A percentile compares a stretch with the other conserved stretches of the same genome.
These are phyloP conservation scores for Sugiyamaella americana DNA, from an alignment of 805 yeast genomes.

Conservation along the genomic window DNA sequence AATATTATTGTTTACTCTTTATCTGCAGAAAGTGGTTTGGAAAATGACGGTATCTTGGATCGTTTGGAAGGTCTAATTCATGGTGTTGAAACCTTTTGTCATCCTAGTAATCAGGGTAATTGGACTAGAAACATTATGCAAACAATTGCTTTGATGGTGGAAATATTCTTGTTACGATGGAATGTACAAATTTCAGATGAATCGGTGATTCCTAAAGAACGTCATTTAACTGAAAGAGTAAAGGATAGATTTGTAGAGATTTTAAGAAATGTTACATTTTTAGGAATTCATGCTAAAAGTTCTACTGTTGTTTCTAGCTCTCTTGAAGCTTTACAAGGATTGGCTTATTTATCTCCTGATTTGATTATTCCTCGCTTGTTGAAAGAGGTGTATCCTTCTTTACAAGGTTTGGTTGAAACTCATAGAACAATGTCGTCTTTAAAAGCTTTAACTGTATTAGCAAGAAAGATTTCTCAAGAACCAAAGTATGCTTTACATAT, in stretches of 20 bases:
- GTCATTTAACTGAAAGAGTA: conserved; percentile 18
- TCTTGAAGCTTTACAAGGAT: conserved; percentile 51
- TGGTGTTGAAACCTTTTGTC: conserved; percentile 73
- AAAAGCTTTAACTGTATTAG: conserved; percentile 55
- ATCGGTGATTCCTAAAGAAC: conserved; percentile 23
- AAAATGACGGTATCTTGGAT: conserved; percentile 43
- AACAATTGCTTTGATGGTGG: conserved; percentile 53
- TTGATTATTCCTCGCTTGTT: conserved; percentile 32
- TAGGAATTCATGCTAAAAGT: conserved; percentile 77
- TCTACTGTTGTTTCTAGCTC: conserved; percentile 50
- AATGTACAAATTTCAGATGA: conserved; percentile 30
- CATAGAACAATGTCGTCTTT: conserved; percentile 76
- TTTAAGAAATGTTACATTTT: conserved; percentile 49
- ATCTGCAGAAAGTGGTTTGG: conserved; percentile 39
- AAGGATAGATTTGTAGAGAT: conserved; percentile 44
- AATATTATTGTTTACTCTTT: conserved; percentile 59
- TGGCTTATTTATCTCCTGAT: conserved; percentile 58
- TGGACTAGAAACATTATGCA: conserved; percentile 74
- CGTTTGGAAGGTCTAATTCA: conserved; percentile 51
- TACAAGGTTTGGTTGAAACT: conserved; percentile 43
- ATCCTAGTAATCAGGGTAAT: conserved; percentile 89
- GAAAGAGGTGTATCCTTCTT: conserved; percentile 56
- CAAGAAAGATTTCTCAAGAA: conserved; percentile 58
- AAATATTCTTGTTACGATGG: conserved; percentile 32
- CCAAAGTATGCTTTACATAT: conserved; percentile 71